Base-by-base conservation (phyloP, 2,329 filamentous ascomycete genomes). In the Bretziella fagacearum region DNA sequence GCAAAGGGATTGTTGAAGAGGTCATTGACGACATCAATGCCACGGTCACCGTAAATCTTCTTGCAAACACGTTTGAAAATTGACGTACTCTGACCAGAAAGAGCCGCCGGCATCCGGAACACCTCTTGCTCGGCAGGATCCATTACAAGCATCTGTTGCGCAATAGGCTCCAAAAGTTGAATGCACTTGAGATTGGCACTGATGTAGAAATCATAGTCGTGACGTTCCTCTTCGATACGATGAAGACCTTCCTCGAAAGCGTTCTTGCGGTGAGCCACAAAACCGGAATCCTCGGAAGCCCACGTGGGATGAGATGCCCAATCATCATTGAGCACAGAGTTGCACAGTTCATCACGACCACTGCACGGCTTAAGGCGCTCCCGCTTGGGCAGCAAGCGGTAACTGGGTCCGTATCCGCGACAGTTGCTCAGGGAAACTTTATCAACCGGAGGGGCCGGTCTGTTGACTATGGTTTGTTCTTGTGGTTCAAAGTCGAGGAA, bases 231-330 rank as follows among this genome's bases (percentile, higher is more conserved):
- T 62, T 98, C 91, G 51, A 98, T 95, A 17, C 91, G 74, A 59
- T 98, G 91, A 6, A 98, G 74, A 26, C 83, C 83, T 62, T 98
- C 91, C 61, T 98, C 91, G 53, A 82, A 93, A 47, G 81, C 77
- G 56, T 98, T 98, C 72, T 98, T 98, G 52, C 89, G 78, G 63
- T 98, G 91, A 10, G 91, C 91, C 51, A 98, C 89, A 56, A 98
- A 98, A 0, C 91, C 91, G 37, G 84, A 93, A 59, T 98, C 91
- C 62, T 98, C 91, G 1, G 89, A 96, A 1, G 89, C 91, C 91
- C 91, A 98, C 0, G 91, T 98, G 3, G 91, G 91, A 63, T 98
- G 91, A 22, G 89, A 96, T 2, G 91, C 91, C 91, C 91, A 98
- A 55, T 95, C 84, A 55, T 98, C 91, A 54, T 98, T 98, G 47